Base-by-base conservation (phyloP, 1,139 yeast genomes). In the Hyphopichia fennica region DNA sequence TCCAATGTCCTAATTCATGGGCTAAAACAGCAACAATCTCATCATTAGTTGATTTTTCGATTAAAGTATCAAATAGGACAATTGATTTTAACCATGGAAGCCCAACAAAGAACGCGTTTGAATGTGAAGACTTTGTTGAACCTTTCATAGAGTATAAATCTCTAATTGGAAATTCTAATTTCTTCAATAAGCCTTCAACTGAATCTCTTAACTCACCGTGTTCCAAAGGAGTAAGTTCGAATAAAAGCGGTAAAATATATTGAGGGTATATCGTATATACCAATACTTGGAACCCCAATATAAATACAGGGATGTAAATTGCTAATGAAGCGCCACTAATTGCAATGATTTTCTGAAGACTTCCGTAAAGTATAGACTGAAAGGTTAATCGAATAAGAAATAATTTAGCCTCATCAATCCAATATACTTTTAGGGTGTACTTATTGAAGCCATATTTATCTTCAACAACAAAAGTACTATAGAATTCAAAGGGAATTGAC, bases 1-100 rank as follows among this genome's bases (percentile, higher is more conserved):
- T 81, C 96, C 96, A 88, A 62, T 88, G 96, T 37, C 96, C 96
- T 45, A 88, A 81, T 65, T 88, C 96, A 56, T 88, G 96, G n/a
- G 91, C 96, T 51, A 88, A 68, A 2, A 88, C 93, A 32, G 95
- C 95, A 38, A 87, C 83, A 29, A 87, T 84, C 60, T 88, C 90
- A 30, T 74, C 73, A 20, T 78, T 74, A 27, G 86, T 65, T 30
- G 87, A 78, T 42, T 82, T 79, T 43, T 83, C 79, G 46, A 88
- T 79, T 62, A 88, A 72, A 6, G 96, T 88, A 56, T 88, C 96
- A 57, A 71, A 88, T 36, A 88, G 72, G 30, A 88, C 95, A 63
- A 88, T 88, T 58, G 86, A 87, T 66, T 88, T 88, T 38, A 86
- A 79, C 87, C 95, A 87, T 37, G 96, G 96, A 51, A 88, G 70